A percentile compares a stretch with the other conserved stretches of the same genome.
Evolutionary conservation across 805 yeast genomes (phyloP).

Genomic region (Tetrapisispora nanseiensis): DNA sequence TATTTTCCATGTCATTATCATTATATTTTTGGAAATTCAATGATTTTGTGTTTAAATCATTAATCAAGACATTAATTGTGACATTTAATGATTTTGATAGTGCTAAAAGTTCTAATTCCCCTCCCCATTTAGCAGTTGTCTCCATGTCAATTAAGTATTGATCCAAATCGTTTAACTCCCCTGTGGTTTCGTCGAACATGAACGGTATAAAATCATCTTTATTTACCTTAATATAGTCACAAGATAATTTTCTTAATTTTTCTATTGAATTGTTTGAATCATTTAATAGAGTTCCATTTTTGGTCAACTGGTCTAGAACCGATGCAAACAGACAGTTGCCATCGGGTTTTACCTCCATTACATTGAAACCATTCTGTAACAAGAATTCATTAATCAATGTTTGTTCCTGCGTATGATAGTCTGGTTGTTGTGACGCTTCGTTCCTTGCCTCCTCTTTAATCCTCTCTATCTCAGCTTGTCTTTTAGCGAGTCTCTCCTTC

Average conservation of each 20-base stretch:
- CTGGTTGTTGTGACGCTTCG: slow-evolving; percentile 61
- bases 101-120: slow-evolving; percentile 85
- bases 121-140: slow-evolving; percentile 90
- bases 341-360: slow-evolving; percentile 73
- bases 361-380: slow-evolving; percentile 36
- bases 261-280: slow-evolving; percentile 12
- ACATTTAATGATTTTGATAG: slow-evolving; percentile 60
- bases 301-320: slow-evolving; percentile 61
- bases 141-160: slow-evolving; percentile 61
- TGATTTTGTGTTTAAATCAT: slow-evolving; percentile 41
- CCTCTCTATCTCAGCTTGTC: slow-evolving; percentile 58
- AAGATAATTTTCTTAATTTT: slow-evolving; percentile 58
- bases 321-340: slow-evolving; percentile 92
- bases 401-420: slow-evolving; percentile 61
- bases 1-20: slow-evolving; percentile 40
- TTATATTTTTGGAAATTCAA: slow-evolving; percentile 39
- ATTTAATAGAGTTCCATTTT: slow-evolving; percentile 12
- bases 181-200: slow-evolving; percentile 68
- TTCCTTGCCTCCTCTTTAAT: slow-evolving; percentile 55
- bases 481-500: slow-evolving; percentile 67
- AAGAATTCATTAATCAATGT: slow-evolving; percentile 53
- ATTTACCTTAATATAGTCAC: slow-evolving; percentile 51
- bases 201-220: slow-evolving; percentile 72
- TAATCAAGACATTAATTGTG: slow-evolving; percentile 67
- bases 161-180: slow-evolving; percentile 52